A percentile compares a stretch with the other conserved stretches of the same genome.
Evolutionary conservation across 768 basidiomycete species (phyloP).

Genomic region (Russula sp.): DNA sequence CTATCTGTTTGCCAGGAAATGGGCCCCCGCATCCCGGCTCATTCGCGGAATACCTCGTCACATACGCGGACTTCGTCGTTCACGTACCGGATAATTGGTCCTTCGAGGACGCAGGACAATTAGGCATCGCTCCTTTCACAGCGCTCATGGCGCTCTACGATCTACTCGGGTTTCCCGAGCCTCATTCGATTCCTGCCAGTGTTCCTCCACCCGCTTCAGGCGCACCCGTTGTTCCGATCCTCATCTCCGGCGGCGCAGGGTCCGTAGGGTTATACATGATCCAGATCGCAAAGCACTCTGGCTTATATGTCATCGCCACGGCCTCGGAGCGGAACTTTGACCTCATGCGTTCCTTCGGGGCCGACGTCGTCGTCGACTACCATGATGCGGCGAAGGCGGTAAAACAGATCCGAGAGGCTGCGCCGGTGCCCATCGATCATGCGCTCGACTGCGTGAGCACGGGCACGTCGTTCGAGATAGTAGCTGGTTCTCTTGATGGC

Average conservation of each 20-base stretch:
- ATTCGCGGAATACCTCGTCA: constrained; percentile 35
- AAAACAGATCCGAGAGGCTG: constrained; percentile 21
- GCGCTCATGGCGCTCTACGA: constrained; percentile 26
- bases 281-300: constrained; percentile 36
- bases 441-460: constrained; percentile 12
- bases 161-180: constrained; percentile 10
- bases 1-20: constrained; percentile 13
- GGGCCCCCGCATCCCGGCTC: constrained; percentile 28
- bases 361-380: constrained; percentile 38
- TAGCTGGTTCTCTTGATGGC: neutral
- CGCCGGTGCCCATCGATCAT: constrained; percentile 2
- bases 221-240: constrained; percentile 7
- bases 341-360: constrained; percentile 40
- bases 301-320: constrained; percentile 38
- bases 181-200: neutral
- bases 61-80: constrained; percentile 30
- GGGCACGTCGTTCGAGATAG: constrained; percentile 4
- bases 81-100: constrained; percentile 27
- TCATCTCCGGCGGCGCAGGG: constrained; percentile 37
- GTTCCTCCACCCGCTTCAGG: too few species aligned
- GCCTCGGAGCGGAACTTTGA: constrained; percentile 40
- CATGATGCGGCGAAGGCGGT: constrained; percentile 23
- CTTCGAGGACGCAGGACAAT: constrained; percentile 24
- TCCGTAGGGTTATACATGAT: constrained; percentile 39
- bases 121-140: constrained; percentile 27